Conservation (phyloP, 176 grass and related monocot genomes). For the Carex pumila region DNA sequence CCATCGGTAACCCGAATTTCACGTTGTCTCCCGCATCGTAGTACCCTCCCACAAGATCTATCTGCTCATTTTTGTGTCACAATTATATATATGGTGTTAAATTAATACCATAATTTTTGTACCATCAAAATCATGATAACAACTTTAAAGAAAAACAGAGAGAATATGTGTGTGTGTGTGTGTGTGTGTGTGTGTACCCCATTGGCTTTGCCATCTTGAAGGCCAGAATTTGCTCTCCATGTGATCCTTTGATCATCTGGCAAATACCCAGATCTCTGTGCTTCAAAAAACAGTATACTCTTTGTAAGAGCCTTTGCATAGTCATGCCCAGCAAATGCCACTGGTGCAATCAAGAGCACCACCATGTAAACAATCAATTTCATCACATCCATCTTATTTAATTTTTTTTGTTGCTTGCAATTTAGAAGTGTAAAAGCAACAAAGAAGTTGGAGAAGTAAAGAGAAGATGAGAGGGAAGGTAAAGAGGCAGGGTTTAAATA, state of each 20-base stretch:
- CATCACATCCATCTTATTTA: neutral
- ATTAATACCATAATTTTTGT: neutral
- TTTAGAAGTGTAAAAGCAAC: neutral
- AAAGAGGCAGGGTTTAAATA: conserved; percentile 24
- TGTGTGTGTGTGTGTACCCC: conserved; percentile 17
- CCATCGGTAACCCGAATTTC: conserved; percentile 94
- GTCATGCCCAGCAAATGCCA: conserved; percentile 48
- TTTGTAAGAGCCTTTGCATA: conserved; percentile 71
- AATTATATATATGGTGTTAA: neutral
- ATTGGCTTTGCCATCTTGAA: conserved; percentile 68
- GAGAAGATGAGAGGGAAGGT: conserved; percentile 4
- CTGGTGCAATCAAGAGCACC: conserved; percentile 21
- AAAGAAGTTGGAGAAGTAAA: neutral
- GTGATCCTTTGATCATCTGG: conserved; percentile 53
- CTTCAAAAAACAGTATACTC: conserved; percentile 91
- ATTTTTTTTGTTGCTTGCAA: neutral
- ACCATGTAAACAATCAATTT: conserved; percentile 21
- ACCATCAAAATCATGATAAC: neutral
- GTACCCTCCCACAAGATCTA: conserved; percentile 81
- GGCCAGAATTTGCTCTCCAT: conserved; percentile 76
- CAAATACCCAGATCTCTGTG: conserved; percentile 72
- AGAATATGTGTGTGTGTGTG: no score
- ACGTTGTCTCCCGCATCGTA: conserved; percentile 97
- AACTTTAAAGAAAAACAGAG: no score
- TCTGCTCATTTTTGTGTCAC: conserved; percentile 11